Evolutionary conservation across 192 early-diverging fungal genomes (phyloP).

Genomic region (Radiomyces spectabilis): DNA sequence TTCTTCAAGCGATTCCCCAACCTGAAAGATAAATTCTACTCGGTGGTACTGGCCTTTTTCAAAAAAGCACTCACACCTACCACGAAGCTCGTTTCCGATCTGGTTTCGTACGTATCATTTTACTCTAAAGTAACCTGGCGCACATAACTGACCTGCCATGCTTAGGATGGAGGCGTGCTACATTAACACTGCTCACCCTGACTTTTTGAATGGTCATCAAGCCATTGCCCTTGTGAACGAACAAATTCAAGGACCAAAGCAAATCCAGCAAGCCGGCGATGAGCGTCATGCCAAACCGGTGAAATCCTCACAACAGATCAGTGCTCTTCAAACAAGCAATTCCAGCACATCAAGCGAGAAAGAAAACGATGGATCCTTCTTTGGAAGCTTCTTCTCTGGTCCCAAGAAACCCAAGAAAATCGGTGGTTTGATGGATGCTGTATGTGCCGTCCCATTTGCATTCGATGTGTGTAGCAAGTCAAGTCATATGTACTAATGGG

Average conservation of each 20-base stretch:
- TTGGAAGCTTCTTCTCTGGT: slow-evolving; percentile 89
- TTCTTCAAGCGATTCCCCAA: slow-evolving; percentile 95
- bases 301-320: no score
- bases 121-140: no score
- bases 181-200: slow-evolving; percentile 98
- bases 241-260: slow-evolving; percentile 11
- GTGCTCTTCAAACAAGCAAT: slow-evolving; percentile 8
- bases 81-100: slow-evolving; percentile 88
- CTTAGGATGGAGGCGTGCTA: slow-evolving; percentile 92
- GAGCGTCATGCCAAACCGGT: not conserved
- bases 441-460: no score
- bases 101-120: slow-evolving; percentile 73
- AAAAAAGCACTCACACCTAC: slow-evolving; percentile 87
- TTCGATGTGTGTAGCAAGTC: no score
- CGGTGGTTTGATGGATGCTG: slow-evolving; percentile 60
- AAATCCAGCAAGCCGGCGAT: not conserved
- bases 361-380: slow-evolving; percentile 63
- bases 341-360: not conserved
- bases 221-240: slow-evolving; percentile 92
- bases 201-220: slow-evolving; percentile 96
- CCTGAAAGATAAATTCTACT: slow-evolving; percentile 88
- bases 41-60: slow-evolving; percentile 89
- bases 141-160: no score
- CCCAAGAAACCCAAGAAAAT: slow-evolving; percentile 78
- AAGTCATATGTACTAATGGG: not conserved